Percentiles rank a stretch among this genome's conserved stretches.
phyloP scores from a whole-genome alignment of 164 flowering plant species.

The Saururus chinensis region DNA sequence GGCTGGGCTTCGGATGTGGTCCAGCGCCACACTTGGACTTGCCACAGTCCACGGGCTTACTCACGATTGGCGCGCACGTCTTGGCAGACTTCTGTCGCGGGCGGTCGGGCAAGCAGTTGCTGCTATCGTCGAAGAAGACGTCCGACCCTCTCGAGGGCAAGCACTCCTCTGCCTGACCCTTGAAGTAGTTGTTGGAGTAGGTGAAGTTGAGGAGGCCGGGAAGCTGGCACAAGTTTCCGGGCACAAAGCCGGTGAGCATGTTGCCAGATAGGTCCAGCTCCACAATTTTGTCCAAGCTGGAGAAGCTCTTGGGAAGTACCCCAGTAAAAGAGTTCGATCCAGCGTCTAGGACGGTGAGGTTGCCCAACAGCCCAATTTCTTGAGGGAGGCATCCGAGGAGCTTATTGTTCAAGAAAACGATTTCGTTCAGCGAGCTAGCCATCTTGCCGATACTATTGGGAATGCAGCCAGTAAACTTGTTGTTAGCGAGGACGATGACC shows the following conservation, averaged over 20 bases:
- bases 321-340: slow-evolving; percentile 36
- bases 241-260: slow-evolving; percentile 37
- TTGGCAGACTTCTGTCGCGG: slow-evolving; percentile 32
- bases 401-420: slow-evolving; percentile 32
- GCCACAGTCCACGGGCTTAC: slow-evolving; percentile 39
- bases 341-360: slow-evolving; percentile 39
- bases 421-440: slow-evolving; percentile 44
- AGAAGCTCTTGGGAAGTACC: slow-evolving; percentile 27
- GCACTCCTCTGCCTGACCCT: slow-evolving; percentile 28
- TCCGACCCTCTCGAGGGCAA: slow-evolving; percentile 11
- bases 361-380: slow-evolving; percentile 41
- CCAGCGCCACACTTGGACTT: slow-evolving; percentile 22
- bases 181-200: slow-evolving; percentile 49
- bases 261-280: slow-evolving; percentile 31
- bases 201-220: slow-evolving; percentile 37
- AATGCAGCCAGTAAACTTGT: slow-evolving; percentile 61
- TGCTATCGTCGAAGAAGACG: slow-evolving; percentile 21
- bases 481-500: slow-evolving; percentile 49
- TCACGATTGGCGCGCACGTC: slow-evolving; percentile 31
- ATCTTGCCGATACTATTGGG: slow-evolving; percentile 62
- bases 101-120: slow-evolving; percentile 40
- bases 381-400: slow-evolving; percentile 57
- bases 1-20: background rate
- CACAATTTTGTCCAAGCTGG: slow-evolving; percentile 22
- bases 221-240: slow-evolving; percentile 39